These are phyloP conservation scores for Tolypocladium ovalisporum DNA, from an alignment of 2,329 filamentous ascomycete genomes.

Conservation along the genomic window DNA sequence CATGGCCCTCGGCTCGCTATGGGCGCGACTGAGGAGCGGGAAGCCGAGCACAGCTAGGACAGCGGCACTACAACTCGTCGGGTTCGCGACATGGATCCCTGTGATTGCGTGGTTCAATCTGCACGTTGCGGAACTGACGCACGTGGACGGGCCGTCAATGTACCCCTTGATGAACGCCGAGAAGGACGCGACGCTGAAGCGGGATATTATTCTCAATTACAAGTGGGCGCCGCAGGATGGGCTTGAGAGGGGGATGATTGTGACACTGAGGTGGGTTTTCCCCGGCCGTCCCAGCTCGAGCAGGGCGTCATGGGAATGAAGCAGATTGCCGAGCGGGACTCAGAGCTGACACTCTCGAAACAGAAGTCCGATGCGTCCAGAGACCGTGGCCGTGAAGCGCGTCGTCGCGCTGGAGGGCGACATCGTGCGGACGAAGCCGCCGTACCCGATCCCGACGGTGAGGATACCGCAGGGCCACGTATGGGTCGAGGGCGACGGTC, in stretches of 20 bases:
- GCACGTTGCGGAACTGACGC: constrained; percentile 46
- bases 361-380: constrained; percentile 62
- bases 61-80: constrained; percentile 36
- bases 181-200: constrained; percentile 40
- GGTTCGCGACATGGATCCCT: constrained; percentile 50
- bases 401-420: constrained; percentile 76
- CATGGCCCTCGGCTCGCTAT: constrained; percentile 23
- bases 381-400: constrained; percentile 66
- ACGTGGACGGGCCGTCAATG: constrained; percentile 59
- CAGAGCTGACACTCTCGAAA: background rate
- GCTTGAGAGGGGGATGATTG: constrained; percentile 61
- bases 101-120: constrained; percentile 50
- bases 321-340: background rate
- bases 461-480: constrained; percentile 74
- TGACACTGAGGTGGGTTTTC: constrained; percentile 51
- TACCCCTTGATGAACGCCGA: constrained; percentile 64
- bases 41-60: constrained; percentile 13
- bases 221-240: constrained; percentile 48
- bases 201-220: constrained; percentile 47
- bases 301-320: background rate
- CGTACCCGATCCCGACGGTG: constrained; percentile 44
- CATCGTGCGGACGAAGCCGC: constrained; percentile 52
- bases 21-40: constrained; percentile 19
- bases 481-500: constrained; percentile 90
- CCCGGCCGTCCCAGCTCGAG: background rate